Conservation (phyloP, 2,329 filamentous ascomycete genomes). For the Aspergillaceae sp. region DNA sequence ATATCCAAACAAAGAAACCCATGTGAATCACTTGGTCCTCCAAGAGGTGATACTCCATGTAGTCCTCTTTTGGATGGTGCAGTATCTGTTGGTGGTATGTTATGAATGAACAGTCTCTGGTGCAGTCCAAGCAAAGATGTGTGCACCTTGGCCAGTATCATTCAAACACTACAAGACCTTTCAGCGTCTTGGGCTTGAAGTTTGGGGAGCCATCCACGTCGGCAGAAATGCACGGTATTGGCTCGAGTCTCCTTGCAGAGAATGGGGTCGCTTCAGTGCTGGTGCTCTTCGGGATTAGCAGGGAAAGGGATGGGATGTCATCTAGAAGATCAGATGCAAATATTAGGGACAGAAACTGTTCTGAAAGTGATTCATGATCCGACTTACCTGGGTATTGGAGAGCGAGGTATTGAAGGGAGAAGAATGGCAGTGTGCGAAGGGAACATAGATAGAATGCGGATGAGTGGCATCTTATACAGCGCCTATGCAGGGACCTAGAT, state of each 20-base stretch:
- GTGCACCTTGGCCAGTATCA: not conserved
- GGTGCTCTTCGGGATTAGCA: constrained; percentile 4
- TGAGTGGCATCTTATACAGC: too few relatives aligned
- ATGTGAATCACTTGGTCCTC: not conserved
- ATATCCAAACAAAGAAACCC: too few relatives aligned
- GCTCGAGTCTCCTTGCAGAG: constrained; percentile 18
- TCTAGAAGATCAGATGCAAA: constrained; percentile 1
- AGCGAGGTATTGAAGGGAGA: too few relatives aligned
- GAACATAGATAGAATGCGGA: too few relatives aligned
- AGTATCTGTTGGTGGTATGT: constrained; percentile 6
- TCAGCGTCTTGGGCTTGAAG: constrained; percentile 13
- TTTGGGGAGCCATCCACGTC: constrained; percentile 18
- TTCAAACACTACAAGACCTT: not conserved
- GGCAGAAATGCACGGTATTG: constrained; percentile 15
- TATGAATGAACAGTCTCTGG: too few relatives aligned
- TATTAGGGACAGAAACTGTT: constrained; percentile 1
- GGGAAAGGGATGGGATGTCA: constrained; percentile 1
- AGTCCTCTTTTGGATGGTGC: constrained; percentile 8
- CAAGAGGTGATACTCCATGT: constrained; percentile 8
- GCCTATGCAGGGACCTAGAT: not conserved
- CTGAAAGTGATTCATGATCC: too few relatives aligned
- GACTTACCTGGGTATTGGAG: too few relatives aligned
- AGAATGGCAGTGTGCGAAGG: too few relatives aligned
- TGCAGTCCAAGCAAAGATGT: not conserved
- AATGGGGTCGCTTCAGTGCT: constrained; percentile 17